phyloP scores from a whole-genome alignment of 2,329 filamentous ascomycete species.

The Pseudopyricularia javanii region DNA sequence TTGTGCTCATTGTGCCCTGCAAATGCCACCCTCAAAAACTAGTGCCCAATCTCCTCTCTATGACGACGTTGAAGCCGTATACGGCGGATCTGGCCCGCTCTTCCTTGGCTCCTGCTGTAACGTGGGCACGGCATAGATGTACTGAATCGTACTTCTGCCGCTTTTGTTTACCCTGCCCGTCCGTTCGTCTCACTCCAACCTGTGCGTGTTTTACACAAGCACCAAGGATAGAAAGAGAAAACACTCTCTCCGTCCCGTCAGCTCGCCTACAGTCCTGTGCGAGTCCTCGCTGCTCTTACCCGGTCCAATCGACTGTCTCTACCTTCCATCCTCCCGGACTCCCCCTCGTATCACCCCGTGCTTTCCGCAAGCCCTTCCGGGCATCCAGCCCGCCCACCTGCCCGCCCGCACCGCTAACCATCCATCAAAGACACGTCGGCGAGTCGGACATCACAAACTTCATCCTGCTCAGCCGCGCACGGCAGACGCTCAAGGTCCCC shows the following conservation, averaged over 20 bases:
- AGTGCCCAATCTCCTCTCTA: background rate
- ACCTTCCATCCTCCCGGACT: background rate
- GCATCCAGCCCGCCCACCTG: background rate
- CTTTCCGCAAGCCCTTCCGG: background rate
- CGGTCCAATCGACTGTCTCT: background rate
- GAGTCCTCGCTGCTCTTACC: background rate
- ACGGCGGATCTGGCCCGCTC: no score
- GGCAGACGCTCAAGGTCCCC: conserved; percentile 72
- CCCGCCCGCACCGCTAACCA: background rate
- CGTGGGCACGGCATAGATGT: background rate
- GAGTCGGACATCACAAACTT: conserved; percentile 85
- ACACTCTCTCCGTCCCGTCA: background rate
- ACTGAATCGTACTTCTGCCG: background rate
- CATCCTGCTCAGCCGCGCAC: conserved; percentile 72
- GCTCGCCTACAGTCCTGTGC: background rate
- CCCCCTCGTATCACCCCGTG: background rate
- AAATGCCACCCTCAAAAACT: background rate
- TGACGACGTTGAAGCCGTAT: background rate
- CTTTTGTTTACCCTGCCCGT: background rate
- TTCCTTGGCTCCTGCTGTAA: background rate
- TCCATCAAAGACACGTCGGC: conserved; percentile 50
- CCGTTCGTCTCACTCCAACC: background rate
- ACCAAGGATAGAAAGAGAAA: background rate
- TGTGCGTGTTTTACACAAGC: background rate
- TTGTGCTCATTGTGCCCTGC: conserved; percentile 1